A percentile compares a stretch with the other conserved stretches of the same genome.
Conservation (phyloP, 2,329 filamentous ascomycete genomes). For the Trichoderma sp. region DNA sequence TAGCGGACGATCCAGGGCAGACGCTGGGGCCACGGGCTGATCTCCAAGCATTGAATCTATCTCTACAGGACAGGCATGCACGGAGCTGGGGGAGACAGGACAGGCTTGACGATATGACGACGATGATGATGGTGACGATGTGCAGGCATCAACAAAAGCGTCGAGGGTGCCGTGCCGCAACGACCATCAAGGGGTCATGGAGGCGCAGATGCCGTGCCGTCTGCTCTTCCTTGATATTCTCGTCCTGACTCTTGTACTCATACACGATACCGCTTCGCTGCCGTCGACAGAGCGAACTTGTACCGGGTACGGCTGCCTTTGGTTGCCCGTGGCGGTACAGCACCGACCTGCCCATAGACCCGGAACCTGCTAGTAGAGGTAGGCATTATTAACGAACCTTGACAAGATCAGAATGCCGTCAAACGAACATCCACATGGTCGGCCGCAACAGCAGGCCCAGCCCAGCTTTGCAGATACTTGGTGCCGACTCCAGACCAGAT, state of each 20-base stretch:
- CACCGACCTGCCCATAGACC: too few relatives aligned
- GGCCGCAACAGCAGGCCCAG: not conserved
- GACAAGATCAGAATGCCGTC: not conserved
- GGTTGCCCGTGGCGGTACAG: not conserved
- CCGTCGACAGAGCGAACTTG: not conserved
- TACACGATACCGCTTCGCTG: not conserved
- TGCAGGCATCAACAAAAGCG: not conserved
- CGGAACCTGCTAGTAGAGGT: too few relatives aligned
- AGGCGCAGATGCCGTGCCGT: not conserved
- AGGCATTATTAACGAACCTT: not conserved
- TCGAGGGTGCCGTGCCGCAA: not conserved
- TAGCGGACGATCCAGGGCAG: slow-evolving; percentile 23
- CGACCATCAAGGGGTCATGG: not conserved
- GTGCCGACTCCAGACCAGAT: not conserved
- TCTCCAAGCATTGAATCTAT: slow-evolving; percentile 1
- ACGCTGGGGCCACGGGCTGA: slow-evolving; percentile 3
- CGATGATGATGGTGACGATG: not conserved
- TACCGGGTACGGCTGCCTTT: not conserved
- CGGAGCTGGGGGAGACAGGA: not conserved
- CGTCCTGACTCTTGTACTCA: not conserved
- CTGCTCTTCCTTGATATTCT: not conserved
- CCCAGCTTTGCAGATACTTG: not conserved
- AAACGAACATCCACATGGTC: not conserved
- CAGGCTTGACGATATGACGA: not conserved
- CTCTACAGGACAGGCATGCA: not conserved